Percentiles rank a stretch among this genome's conserved stretches.
These are phyloP conservation scores for Colletotrichum coccodes DNA, from an alignment of 2,329 filamentous ascomycete genomes.

Conservation along the genomic window DNA sequence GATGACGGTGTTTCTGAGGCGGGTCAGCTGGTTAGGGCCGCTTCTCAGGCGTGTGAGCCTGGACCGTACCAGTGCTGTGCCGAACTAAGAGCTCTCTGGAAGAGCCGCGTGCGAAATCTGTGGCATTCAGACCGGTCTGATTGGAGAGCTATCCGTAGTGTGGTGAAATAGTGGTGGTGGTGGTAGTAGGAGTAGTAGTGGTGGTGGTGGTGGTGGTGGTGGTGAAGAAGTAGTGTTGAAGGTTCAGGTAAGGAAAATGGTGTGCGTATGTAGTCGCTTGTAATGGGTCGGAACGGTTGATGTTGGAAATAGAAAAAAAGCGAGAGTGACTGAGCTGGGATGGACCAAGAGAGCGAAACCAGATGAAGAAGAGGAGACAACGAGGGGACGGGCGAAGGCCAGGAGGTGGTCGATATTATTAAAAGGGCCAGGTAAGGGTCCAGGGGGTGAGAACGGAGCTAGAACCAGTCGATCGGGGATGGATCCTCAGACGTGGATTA, in stretches of 20 bases:
- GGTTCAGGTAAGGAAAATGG: slow-evolving; percentile 19
- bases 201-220: not conserved
- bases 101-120: slow-evolving; percentile 48
- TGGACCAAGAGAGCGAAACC: slow-evolving; percentile 35
- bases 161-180: not conserved
- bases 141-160: not conserved
- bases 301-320: slow-evolving; percentile 31
- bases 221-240: slow-evolving; percentile 13
- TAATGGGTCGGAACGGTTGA: slow-evolving; percentile 25
- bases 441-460: slow-evolving; percentile 34
- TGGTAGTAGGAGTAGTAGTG: not conserved
- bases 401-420: slow-evolving; percentile 37
- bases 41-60: slow-evolving; percentile 36
- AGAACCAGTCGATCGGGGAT: slow-evolving; percentile 37
- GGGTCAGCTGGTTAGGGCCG: slow-evolving; percentile 31
- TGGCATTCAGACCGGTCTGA: slow-evolving; percentile 46
- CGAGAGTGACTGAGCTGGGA: slow-evolving; percentile 27
- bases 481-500: slow-evolving; percentile 32
- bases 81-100: slow-evolving; percentile 45
- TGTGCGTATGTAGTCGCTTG: slow-evolving; percentile 20
- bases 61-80: slow-evolving; percentile 37
- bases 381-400: slow-evolving; percentile 39
- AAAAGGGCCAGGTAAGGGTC: slow-evolving; percentile 37
- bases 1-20: slow-evolving; percentile 31
- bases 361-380: slow-evolving; percentile 37